Conservation (phyloP, 2,329 filamentous ascomycete genomes). For the Ceratocystis destructans region DNA sequence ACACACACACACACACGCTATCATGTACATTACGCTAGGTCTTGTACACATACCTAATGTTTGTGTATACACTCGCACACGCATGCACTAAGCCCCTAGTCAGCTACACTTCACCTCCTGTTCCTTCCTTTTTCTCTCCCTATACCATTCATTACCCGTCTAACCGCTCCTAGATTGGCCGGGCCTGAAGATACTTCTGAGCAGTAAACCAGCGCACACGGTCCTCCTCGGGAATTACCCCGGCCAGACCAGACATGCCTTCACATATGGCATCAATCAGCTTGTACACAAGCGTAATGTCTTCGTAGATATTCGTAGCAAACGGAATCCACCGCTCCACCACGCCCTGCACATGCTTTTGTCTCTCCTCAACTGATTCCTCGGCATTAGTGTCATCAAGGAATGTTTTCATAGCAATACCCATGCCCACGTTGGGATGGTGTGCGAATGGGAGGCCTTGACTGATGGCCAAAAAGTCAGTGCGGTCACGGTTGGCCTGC, state of each 20-base stretch:
- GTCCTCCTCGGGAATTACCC: constrained; percentile 9
- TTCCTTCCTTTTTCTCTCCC: not conserved
- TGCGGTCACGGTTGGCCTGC: constrained; percentile 57
- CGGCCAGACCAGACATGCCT: constrained; percentile 29
- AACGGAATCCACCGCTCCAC: constrained; percentile 43
- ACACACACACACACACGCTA: no score
- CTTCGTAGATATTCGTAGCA: constrained; percentile 44
- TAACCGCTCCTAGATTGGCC: constrained; percentile 14
- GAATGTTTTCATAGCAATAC: constrained; percentile 68
- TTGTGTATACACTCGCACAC: no score
- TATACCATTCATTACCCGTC: not conserved
- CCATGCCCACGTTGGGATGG: constrained; percentile 61
- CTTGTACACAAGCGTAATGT: constrained; percentile 42
- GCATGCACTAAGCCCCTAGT: no score
- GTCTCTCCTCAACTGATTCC: constrained; percentile 37
- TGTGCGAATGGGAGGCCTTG: constrained; percentile 58
- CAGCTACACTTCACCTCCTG: not conserved
- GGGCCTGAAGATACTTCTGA: constrained; percentile 15
- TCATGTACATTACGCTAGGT: no score
- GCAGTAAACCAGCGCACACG: constrained; percentile 13
- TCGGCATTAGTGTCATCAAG: constrained; percentile 50
- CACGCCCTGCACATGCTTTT: constrained; percentile 36
- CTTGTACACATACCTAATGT: no score
- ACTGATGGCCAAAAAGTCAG: constrained; percentile 54
- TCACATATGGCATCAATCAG: constrained; percentile 46